Percentiles rank a stretch among this genome's conserved stretches.
These are phyloP conservation scores for Pichia sporocuriosa DNA, from an alignment of 805 yeast species.

Conservation along the genomic window DNA sequence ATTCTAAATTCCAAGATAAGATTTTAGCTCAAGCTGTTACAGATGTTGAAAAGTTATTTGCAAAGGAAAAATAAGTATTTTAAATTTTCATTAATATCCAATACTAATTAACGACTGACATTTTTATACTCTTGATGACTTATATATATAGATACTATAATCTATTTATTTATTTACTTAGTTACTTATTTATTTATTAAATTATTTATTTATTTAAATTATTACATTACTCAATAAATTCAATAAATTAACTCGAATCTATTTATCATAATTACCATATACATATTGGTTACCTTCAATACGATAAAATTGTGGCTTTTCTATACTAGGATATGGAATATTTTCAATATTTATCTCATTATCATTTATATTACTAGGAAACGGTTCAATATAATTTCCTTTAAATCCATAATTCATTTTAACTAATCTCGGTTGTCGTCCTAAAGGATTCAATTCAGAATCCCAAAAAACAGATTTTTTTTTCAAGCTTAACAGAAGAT, in stretches of 20 bases:
- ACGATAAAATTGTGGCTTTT: conserved; percentile 43
- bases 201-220: conserved; percentile 6
- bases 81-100: conserved; percentile 1
- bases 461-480: conserved; percentile 51
- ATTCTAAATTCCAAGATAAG: conserved; percentile 90
- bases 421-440: conserved; percentile 34
- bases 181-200: conserved; percentile 8
- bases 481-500: conserved; percentile 1
- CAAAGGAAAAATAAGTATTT: conserved; percentile 27
- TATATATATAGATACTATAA: background rate
- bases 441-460: conserved; percentile 59
- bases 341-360: background rate
- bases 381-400: background rate
- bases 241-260: too few species aligned
- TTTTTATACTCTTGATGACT: background rate
- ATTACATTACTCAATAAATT: background rate
- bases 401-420: background rate
- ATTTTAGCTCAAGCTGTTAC: conserved; percentile 85
- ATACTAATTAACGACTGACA: background rate
- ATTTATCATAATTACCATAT: conserved; percentile 1
- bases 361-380: background rate
- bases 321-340: conserved; percentile 29
- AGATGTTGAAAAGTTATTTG: conserved; percentile 83
- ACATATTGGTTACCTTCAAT: conserved; percentile 15
- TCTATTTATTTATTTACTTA: conserved; percentile 3